Percentiles rank a stretch among this genome's conserved stretches.
Conservation (phyloP, 2,329 filamentous ascomycete species). For the Pseudocercospora vitis region DNA sequence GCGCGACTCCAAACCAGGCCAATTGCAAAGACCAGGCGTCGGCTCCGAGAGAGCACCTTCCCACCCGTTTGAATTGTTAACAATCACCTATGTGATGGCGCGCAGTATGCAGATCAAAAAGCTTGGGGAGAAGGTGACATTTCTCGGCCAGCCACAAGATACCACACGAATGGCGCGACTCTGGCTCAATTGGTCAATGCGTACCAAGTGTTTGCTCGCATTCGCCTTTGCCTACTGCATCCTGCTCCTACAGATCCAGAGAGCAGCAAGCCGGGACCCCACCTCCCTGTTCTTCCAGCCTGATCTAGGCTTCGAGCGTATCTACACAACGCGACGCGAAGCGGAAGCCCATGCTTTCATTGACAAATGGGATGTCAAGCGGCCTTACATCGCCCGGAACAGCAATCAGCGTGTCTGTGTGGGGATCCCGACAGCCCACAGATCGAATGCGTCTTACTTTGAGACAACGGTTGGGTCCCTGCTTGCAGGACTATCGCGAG, state of each 20-base stretch:
- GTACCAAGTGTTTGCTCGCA: not conserved
- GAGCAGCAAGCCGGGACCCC: not conserved
- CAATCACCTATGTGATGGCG: too few species aligned
- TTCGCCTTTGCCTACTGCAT: not conserved
- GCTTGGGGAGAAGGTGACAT: not conserved
- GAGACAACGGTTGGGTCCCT: conserved; percentile 46
- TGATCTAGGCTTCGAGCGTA: not conserved
- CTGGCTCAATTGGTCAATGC: not conserved
- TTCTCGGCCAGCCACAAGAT: not conserved
- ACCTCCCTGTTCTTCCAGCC: not conserved
- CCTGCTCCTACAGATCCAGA: not conserved
- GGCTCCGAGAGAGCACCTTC: too few species aligned
- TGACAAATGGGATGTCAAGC: conserved; percentile 1
- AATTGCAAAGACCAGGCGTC: too few species aligned
- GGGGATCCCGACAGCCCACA: conserved; percentile 46
- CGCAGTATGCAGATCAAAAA: not conserved
- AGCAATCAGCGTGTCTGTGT: conserved; percentile 41
- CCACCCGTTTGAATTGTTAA: too few species aligned
- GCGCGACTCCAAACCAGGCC: too few species aligned
- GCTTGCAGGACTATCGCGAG: conserved; percentile 44
- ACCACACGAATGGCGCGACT: too few species aligned
- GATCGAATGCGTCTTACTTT: conserved; percentile 45
- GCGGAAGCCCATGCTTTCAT: not conserved
- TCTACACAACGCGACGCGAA: not conserved
- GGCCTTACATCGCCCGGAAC: not conserved